These are phyloP conservation scores for Paecilomyces sp. DNA, from an alignment of 2,329 filamentous ascomycete genomes.

Conservation along the genomic window DNA sequence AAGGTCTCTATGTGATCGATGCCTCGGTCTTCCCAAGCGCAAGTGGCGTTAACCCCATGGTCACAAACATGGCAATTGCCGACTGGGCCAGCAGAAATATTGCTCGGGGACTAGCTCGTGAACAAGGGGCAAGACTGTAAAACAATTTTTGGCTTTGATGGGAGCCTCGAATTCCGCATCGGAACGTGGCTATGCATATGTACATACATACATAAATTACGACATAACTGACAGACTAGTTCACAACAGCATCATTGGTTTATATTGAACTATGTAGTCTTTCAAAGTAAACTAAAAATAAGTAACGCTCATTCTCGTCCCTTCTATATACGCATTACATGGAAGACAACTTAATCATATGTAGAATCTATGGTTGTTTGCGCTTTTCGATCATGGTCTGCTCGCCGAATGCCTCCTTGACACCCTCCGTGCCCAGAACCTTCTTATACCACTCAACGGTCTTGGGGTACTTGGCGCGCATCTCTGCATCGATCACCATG, in stretches of 20 bases:
- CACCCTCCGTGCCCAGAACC: not conserved
- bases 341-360: not conserved
- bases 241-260: no score
- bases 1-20: conserved; percentile 42
- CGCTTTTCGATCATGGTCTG: conserved; percentile 17
- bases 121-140: conserved; percentile 19
- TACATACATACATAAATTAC: not conserved
- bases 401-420: conserved; percentile 1
- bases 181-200: not conserved
- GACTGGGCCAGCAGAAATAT: conserved; percentile 40
- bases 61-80: conserved; percentile 45
- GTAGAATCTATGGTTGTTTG: not conserved
- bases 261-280: no score
- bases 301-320: not conserved
- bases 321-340: not conserved
- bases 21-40: conserved; percentile 45
- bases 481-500: conserved; percentile 17
- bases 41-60: conserved; percentile 46
- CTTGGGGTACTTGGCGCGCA: conserved; percentile 17
- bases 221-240: not conserved
- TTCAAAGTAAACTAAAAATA: no score
- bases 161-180: not conserved
- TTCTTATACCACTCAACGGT: conserved; percentile 18
- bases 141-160: not conserved
- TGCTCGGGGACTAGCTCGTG: conserved; percentile 17